Base-by-base conservation (phyloP, 1,139 yeast species). In the Suhomyces kunorum region DNA sequence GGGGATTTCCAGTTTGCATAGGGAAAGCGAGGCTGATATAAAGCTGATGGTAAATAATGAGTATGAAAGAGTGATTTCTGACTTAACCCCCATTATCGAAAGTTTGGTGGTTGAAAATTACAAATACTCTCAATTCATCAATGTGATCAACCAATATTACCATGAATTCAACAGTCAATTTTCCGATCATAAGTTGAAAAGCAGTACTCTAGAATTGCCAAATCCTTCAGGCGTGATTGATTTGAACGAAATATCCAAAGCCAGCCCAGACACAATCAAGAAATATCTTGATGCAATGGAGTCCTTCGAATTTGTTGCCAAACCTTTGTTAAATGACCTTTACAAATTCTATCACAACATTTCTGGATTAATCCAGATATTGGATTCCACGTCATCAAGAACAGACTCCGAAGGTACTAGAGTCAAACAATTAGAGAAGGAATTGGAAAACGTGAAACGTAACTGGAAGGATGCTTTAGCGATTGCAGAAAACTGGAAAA, bases 401-500 rank as follows among this genome's bases (percentile, higher is more conserved):
- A 36, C 26, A 20, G 47, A 37, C 9, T 23, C 40, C 5, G 48
- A 45, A 18, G 43, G 41, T 4, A 32, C 45, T 19, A 50, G 57
- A 26, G 52, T 62, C 27, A 55, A 55, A 20, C 59, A 59, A 37
- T 56, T 74, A 36, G 60, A 61, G 42, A 57, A 56, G 13, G 76
- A 75, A 42, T 59, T 74, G 39, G 66, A 63, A 19, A 45, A 49
- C 8, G 64, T 73, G 38, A 64, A 63, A 17, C 54, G 59, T 30
- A 74, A 72, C 45, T 67, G 78, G 69, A 62, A 70, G 36, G 67
- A 66, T 31, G 76, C 80, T 0, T 57, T 74, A 45, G 66, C 63
- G 34, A 71, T 77, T 1, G 61, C 72, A 26, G 80, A 76, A 27
- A 66, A 68, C 42, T 76, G 80, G 80, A 70, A 68, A 40, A 58